Evolutionary conservation across 257 asterid species (phyloP), one percentile per base, ranked within the genome.

Genomic region (Anisodus tanguticus): DNA sequence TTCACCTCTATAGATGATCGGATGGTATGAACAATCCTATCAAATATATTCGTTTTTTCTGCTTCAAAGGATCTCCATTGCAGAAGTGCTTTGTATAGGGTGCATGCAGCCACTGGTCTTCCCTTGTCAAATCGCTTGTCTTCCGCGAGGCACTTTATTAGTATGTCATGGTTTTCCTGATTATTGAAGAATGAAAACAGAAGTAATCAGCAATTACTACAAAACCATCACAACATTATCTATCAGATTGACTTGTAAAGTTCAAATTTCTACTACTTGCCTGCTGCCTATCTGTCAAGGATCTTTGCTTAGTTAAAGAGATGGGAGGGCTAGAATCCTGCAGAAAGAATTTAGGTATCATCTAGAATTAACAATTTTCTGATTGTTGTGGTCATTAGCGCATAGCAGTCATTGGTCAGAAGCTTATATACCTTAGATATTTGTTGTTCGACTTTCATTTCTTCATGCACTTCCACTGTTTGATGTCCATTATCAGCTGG

Each of bases 61-160:
- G 98, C 98, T 89, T 95, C 98, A 39, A 95, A 94, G 77, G 97
- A 91, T 90, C 98, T 93, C 98, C 98, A 95, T 79, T 95, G 98
- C 85, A 95, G 84, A 87, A 95, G 97, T 62, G 93, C 85, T 89
- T 92, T 92, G 90, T 91, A 93, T 41, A 94, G 91, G 31, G 91
- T 85, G 87, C 95, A 93, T 83, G 98, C 97, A 89, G 98, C 95
- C 82, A 91, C 88, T 31, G 98, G 96, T 86, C 90, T 95, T 84
- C 91, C 88, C 85, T 91, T 88, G 83, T 92, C 95, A 82, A 95
- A 95, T 71, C 90, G 89, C 87, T 90, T 90, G 80, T 93, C 98
- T 92, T 95, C 97, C 64, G 90, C 88, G 51, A 95, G 93, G 86
- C 97, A 93, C 88, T 92, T 92, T 88, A 95, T 91, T 57, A 95